Conservation (phyloP, 768 basidiomycete species). For the Mycena amicta region DNA sequence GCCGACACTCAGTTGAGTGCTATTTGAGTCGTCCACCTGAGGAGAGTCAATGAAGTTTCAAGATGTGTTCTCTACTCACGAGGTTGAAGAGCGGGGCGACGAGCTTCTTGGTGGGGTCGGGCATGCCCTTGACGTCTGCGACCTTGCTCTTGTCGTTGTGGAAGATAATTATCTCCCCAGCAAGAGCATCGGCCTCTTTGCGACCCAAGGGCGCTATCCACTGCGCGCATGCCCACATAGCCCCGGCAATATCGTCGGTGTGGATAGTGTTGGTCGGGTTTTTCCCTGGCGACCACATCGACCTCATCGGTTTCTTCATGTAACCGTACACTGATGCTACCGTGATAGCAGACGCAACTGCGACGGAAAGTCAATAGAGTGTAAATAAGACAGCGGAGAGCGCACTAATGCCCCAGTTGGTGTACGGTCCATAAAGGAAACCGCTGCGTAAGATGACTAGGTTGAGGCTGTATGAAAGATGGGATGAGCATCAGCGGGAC, state of each 20-base stretch:
- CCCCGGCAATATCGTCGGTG: constrained; percentile 77
- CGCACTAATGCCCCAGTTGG: constrained; percentile 69
- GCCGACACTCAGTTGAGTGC: constrained; percentile 67
- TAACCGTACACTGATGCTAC: constrained; percentile 82
- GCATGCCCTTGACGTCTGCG: constrained; percentile 63
- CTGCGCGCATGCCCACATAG: constrained; percentile 70
- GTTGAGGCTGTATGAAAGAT: constrained; percentile 57
- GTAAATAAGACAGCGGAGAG: constrained; percentile 15
- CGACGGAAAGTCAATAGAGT: constrained; percentile 15
- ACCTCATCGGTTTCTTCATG: constrained; percentile 84
- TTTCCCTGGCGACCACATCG: constrained; percentile 83
- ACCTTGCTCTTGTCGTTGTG: constrained; percentile 74
- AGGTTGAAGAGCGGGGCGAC: constrained; percentile 83
- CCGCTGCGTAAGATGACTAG: constrained; percentile 78
- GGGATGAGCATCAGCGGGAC: constrained; percentile 17
- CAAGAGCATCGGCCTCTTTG: constrained; percentile 59
- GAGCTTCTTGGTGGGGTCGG: constrained; percentile 55
- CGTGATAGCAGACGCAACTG: constrained; percentile 72
- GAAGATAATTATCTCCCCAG: constrained; percentile 68
- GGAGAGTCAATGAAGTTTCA: neutral
- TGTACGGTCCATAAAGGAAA: constrained; percentile 81
- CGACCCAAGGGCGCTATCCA: constrained; percentile 75
- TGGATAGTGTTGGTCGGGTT: constrained; percentile 78
- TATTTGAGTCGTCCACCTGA: constrained; percentile 77
- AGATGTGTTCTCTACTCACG: constrained; percentile 38